Evolutionary conservation across 371 early-diverging fungal species (phyloP), one percentile per base, ranked within the genome.

Genomic region (Mortierella sp.): DNA sequence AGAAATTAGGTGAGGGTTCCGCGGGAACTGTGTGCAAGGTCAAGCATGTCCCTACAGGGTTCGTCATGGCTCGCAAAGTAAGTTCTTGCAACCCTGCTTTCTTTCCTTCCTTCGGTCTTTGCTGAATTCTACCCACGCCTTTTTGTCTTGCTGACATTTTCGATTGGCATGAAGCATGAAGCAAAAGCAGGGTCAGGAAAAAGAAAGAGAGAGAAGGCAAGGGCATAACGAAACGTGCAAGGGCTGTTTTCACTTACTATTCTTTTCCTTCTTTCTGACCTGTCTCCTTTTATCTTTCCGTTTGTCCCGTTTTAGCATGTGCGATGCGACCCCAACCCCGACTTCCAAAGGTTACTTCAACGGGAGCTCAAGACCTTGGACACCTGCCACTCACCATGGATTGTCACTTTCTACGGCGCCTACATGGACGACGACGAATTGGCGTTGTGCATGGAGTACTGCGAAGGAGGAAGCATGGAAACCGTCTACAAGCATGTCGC

Each of bases 371-470:
- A 94, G 69, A 95, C 98, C 69, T 88, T 99, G 78, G 94, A 95
- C 71, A 93, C 93, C 67, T 99, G 99, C 89, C 91, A 96, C 80
- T 96, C 96, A 26, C 95, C 96, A 14, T 95, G 96, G 87, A 98
- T 99, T 76, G 98, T 99, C 0, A 93, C 95, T 19, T 99, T 95
- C 84, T 98, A 94, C 83, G 99, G 99, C 61, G 97, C 98, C 0
- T 98, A 94, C 87, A 89, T 96, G 71, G 96, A 97, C 54, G 97
- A 96, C 71, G 95, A 95, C 31, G 96, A 97, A 59, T 92, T 99
- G n/a, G 95, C 95, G 19, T 94, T 99, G 59, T 98, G 97, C 90
- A 97, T 98, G 96, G 99, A 98, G 88, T 98, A 94, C 82, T 94
- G 94, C 81, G 95, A 95, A 80, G 96, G 93, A 19, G 97, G 97